A percentile compares a stretch with the other conserved stretches of the same genome.
Evolutionary conservation across 305 asterid species (phyloP).

Genomic region (Fraxinus velutina): DNA sequence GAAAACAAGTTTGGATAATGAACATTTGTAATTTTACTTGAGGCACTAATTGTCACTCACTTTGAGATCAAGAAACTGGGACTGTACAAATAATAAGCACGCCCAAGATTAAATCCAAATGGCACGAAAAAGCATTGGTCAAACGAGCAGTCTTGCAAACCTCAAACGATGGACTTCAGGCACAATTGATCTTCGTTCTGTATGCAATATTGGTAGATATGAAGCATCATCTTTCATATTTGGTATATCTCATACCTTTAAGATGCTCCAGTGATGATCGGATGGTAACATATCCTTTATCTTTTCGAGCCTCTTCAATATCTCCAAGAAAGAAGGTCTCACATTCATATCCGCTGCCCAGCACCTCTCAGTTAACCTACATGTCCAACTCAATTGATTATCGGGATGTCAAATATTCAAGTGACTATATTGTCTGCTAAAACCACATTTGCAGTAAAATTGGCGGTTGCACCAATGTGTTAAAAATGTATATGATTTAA

Average conservation of each 20-base stretch:
- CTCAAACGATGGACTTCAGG: neutral
- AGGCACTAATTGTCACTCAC: neutral
- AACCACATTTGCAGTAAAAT: neutral
- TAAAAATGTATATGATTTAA: neutral
- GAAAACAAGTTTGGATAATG: neutral
- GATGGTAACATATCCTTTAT: conserved; percentile 52
- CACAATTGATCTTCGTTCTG: neutral
- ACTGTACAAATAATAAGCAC: neutral
- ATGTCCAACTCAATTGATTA: conserved; percentile 18
- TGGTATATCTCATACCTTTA: conserved; percentile 34
- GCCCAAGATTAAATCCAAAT: neutral
- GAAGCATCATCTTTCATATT: neutral
- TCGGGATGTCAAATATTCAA: neutral
- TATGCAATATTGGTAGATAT: neutral
- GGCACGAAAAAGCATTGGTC: neutral
- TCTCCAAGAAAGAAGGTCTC: conserved; percentile 85
- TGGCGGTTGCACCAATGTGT: neutral
- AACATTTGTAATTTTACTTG: neutral
- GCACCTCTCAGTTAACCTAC: conserved; percentile 71
- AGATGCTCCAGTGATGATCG: conserved; percentile 71
- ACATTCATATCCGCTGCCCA: conserved; percentile 83
- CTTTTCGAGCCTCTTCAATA: conserved; percentile 67
- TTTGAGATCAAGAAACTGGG: neutral
- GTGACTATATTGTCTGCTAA: neutral
- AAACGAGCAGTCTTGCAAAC: neutral